These are phyloP conservation scores for Kalanchoe fedtschenkoi DNA, from an alignment of 164 flowering plant species.

Conservation along the genomic window DNA sequence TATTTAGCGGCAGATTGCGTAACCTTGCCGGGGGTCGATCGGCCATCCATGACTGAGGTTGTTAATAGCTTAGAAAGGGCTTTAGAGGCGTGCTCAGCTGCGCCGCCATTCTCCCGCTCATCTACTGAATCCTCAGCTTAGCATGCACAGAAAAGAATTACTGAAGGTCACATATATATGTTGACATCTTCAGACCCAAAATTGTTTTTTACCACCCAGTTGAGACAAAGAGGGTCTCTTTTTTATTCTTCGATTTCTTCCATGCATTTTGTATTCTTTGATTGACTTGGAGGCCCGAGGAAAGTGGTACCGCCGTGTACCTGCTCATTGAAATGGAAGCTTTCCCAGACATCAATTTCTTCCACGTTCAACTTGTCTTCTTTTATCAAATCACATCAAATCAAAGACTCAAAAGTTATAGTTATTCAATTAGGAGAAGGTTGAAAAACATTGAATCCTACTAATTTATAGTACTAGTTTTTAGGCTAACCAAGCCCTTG, in stretches of 20 bases:
- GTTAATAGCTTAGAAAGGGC: constrained; percentile 57
- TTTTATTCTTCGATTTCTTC: not conserved
- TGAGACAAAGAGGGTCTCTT: not conserved
- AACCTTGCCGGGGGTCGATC: constrained; percentile 30
- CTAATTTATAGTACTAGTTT: too few relatives aligned
- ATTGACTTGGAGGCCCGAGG: not conserved
- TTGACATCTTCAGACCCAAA: too few relatives aligned
- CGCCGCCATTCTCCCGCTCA: constrained; percentile 26
- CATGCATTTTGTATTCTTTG: too few relatives aligned
- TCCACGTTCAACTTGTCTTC: not conserved
- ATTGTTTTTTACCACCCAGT: too few relatives aligned
- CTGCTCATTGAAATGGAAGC: not conserved
- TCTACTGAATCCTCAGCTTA: constrained; percentile 15
- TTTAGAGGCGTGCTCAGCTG: constrained; percentile 33
- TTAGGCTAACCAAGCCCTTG: too few relatives aligned
- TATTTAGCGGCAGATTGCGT: constrained; percentile 78
- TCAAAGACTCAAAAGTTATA: too few relatives aligned
- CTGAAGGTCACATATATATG: too few relatives aligned
- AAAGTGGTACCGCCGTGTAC: not conserved
- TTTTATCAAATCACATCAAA: not conserved
- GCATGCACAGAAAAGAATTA: too few relatives aligned
- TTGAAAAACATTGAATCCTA: too few relatives aligned
- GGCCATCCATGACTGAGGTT: constrained; percentile 67
- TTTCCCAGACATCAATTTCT: not conserved
- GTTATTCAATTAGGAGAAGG: too few relatives aligned